Conservation (phyloP, 164 flowering plant species). For the Vitis riparia region DNA sequence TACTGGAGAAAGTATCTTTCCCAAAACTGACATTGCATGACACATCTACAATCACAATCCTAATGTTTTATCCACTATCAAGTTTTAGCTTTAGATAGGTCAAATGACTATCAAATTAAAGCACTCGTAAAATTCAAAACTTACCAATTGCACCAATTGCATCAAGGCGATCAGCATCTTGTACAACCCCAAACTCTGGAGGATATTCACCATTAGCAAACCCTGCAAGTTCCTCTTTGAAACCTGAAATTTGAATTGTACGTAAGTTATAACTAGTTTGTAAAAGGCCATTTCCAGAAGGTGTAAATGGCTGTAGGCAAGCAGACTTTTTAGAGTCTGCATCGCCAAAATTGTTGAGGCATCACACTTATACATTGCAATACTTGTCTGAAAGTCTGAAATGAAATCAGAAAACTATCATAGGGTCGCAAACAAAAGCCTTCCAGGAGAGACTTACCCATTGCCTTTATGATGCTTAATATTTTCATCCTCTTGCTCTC, state of each 20-base stretch:
- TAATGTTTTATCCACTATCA: neutral
- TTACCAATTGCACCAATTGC: constrained; percentile 96
- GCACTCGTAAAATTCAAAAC: neutral
- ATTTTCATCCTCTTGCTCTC: constrained; percentile 50
- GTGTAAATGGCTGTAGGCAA: too few relatives aligned
- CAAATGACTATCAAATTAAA: neutral
- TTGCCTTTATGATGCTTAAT: constrained; percentile 61
- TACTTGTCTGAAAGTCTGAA: too few relatives aligned
- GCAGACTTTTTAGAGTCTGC: too few relatives aligned
- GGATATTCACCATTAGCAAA: constrained; percentile 16
- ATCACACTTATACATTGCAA: too few relatives aligned
- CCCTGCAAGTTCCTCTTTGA: constrained; percentile 68
- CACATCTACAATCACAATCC: neutral
- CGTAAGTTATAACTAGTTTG: neutral
- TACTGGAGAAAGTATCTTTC: neutral
- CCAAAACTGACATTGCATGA: neutral
- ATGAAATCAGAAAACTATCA: neutral
- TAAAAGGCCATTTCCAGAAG: too few relatives aligned
- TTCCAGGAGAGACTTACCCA: constrained; percentile 50
- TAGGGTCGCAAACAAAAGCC: neutral
- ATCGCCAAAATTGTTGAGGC: too few relatives aligned
- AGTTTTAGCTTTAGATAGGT: neutral
- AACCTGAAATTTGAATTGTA: constrained; percentile 41
- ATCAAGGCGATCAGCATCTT: constrained; percentile 97
- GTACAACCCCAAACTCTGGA: constrained; percentile 78